Base-by-base conservation (phyloP, 1,284 basidiomycete genomes). In the Dichomitus squalens region DNA sequence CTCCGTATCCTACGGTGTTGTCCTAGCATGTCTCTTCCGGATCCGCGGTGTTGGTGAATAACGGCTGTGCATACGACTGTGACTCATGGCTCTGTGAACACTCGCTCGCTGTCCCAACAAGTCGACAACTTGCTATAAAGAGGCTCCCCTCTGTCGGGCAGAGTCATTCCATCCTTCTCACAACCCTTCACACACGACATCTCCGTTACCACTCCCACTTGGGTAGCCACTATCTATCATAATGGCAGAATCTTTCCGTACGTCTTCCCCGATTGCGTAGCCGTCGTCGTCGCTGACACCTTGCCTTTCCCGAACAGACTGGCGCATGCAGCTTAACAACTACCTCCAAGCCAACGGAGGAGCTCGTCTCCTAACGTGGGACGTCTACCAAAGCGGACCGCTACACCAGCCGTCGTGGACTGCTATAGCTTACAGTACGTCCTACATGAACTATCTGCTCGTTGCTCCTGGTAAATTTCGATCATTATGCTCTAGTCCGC, bases 301-400 rank as follows among this genome's bases (percentile, higher is more conserved):
- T 4, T 29, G 8, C 36, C 25, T 7, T n/a, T 50, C 20, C 16
- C 21, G 7, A 29, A 21, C 47, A 73, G 72, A 74, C 64, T 72
- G 68, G 66, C 68, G 70, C 40, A 73, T 73, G 72, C 63, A 69
- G 31, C 64, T 74, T 27, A 72, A 74, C 64, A 73, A 73, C 65
- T 71, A 66, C 62, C 68, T 74, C 48, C 73, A 74, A 55, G 64
- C 63, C 27, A 68, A 70, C 47, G 69, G 69, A 3, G 68, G 70
- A 18, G 53, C 63, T 3, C 61, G 60, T 7, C 39, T 66, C 36
- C 63, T 73, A 8, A 58, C 55, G 23, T 73, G 68, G 70, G 66
- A 69, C 27, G 60, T 72, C 1, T 61, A 57, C 56, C 58, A 65
- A 25, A 49, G 53, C 8, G 73, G 72, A 9, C 72, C 68, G 2